Percentiles rank a stretch among this genome's conserved stretches.
Conservation (phyloP, 495 filamentous ascomycete genomes). For the Penicillium lagena region DNA sequence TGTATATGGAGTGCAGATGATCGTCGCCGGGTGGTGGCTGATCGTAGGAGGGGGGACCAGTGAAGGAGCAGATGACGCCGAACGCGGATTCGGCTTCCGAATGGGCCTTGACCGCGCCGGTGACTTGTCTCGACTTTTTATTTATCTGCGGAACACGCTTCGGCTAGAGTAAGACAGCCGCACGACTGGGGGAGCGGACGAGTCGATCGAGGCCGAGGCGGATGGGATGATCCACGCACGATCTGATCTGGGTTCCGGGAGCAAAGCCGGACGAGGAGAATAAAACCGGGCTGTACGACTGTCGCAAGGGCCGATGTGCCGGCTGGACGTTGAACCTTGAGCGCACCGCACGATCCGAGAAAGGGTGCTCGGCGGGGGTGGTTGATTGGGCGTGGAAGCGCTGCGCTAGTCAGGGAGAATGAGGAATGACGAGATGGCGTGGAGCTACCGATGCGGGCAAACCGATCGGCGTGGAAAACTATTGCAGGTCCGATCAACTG, state of each 20-base stretch:
- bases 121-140: slow-evolving; percentile 5
- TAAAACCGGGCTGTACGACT: slow-evolving; percentile 6
- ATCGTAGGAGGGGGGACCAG: slow-evolving; percentile 20
- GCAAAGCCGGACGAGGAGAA: slow-evolving; percentile 4
- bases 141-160: slow-evolving; percentile 5
- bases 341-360: slow-evolving; percentile 5
- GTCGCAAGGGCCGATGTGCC: slow-evolving; percentile 10
- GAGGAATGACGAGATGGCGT: slow-evolving; percentile 24
- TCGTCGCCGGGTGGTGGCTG: slow-evolving; percentile 32
- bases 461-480: slow-evolving; percentile 15
- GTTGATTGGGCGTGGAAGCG: slow-evolving; percentile 27
- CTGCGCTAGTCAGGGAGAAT: slow-evolving; percentile 11
- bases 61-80: slow-evolving; percentile 34
- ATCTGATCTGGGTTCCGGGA: no score
- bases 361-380: slow-evolving; percentile 2
- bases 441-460: slow-evolving; percentile 23
- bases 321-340: slow-evolving; percentile 14
- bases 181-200: background rate
- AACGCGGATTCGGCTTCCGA: slow-evolving; percentile 25
- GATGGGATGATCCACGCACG: background rate
- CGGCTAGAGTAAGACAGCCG: background rate
- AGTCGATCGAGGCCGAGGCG: background rate
- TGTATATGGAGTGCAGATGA: slow-evolving; percentile 53
- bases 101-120: slow-evolving; percentile 17
- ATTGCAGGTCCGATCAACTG: slow-evolving; percentile 3